A percentile compares a stretch with the other conserved stretches of the same genome.
phyloP scores from a whole-genome alignment of 2,329 filamentous ascomycete species.

The Scedosporium aurantiacum region DNA sequence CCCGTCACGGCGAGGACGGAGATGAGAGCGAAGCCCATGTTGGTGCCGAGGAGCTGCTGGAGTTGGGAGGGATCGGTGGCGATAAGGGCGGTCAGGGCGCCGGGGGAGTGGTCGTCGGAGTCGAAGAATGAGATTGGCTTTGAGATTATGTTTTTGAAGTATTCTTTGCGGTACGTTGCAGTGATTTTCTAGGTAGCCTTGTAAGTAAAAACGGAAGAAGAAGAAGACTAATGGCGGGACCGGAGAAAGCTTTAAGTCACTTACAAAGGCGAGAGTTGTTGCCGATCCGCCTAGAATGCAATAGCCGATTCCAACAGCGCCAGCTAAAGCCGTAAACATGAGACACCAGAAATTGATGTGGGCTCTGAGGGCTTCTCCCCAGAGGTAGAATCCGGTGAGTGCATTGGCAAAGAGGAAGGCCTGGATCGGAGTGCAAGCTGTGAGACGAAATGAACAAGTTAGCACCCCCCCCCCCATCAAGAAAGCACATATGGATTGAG shows the following conservation, averaged over 20 bases:
- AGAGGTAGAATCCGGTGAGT: conserved; percentile 7
- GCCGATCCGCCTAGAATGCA: conserved; percentile 16
- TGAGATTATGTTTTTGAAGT: conserved; percentile 18
- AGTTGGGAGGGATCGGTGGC: conserved; percentile 20
- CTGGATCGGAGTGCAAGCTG: conserved; percentile 9
- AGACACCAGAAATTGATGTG: conserved; percentile 18
- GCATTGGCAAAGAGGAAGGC: conserved; percentile 11
- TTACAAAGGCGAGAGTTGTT: conserved; percentile 11
- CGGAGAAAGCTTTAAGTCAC: background rate
- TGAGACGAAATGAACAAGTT: background rate
- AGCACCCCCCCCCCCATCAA: background rate
- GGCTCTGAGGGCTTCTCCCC: conserved; percentile 1
- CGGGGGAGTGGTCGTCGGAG: conserved; percentile 17
- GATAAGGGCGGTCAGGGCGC: conserved; percentile 16
- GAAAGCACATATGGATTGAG: background rate
- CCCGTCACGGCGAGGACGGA: conserved; percentile 19
- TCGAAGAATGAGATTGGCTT: conserved; percentile 20
- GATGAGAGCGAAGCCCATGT: conserved; percentile 18
- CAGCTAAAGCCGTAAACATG: conserved; percentile 20
- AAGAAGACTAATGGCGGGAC: background rate
- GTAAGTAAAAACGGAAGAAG: background rate
- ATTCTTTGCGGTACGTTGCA: conserved; percentile 16
- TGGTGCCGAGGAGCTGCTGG: conserved; percentile 21
- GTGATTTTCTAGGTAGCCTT: conserved; percentile 7
- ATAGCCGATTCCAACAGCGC: conserved; percentile 18